phyloP scores from a whole-genome alignment of 2,329 filamentous ascomycete species.

The Hypomyces perniciosus region DNA sequence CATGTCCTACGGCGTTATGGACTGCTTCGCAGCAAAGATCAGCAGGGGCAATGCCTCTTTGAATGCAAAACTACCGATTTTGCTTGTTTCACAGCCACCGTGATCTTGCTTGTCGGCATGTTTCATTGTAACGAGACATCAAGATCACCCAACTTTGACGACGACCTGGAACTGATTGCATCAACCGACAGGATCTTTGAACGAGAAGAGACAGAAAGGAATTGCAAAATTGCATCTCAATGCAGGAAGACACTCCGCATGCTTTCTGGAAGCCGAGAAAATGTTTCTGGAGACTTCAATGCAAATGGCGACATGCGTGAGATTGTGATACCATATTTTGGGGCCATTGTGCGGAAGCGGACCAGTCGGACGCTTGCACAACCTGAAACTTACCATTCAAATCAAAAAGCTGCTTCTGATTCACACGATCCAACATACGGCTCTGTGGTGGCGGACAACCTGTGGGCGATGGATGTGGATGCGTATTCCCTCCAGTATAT shows the following conservation, averaged over 20 bases:
- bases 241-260: constrained; percentile 13
- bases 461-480: neutral
- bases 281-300: neutral
- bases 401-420: neutral
- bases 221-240: constrained; percentile 15
- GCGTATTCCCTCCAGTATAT: constrained; percentile 3
- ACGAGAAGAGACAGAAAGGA: constrained; percentile 2
- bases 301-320: constrained; percentile 2
- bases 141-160: neutral
- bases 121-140: neutral
- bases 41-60: constrained; percentile 27
- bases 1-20: constrained; percentile 21
- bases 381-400: neutral
- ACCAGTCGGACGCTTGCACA: neutral
- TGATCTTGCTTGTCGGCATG: constrained; percentile 35
- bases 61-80: constrained; percentile 43
- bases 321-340: constrained; percentile 12
- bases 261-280: neutral
- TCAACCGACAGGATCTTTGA: constrained; percentile 8
- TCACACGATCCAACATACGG: constrained; percentile 1
- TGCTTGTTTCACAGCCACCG: constrained; percentile 38
- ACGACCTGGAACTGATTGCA: constrained; percentile 8
- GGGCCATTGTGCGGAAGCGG: constrained; percentile 13
- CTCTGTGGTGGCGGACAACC: constrained; percentile 5
- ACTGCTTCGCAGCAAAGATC: constrained; percentile 26